A percentile compares a stretch with the other conserved stretches of the same genome.
Evolutionary conservation across 306 rosid genomes (phyloP).

Genomic region (Canavalia ensiformis): DNA sequence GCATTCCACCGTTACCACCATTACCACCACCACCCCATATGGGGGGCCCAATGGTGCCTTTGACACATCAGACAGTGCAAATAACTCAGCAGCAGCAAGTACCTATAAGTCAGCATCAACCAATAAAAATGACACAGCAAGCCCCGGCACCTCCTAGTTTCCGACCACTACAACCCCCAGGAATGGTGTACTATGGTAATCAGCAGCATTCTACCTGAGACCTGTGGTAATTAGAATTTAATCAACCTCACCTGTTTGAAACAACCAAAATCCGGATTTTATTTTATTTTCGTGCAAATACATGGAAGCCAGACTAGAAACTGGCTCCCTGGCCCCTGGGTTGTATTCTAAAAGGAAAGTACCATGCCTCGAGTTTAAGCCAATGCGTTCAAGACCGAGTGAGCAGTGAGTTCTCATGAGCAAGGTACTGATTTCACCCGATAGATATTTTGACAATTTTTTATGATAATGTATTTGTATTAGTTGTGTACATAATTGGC

Average conservation of each 20-base stretch:
- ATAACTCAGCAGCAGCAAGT: slow-evolving; percentile 61
- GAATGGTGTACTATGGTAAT: slow-evolving; percentile 74
- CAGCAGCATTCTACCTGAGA: slow-evolving; percentile 65
- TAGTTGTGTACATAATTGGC: slow-evolving; percentile 21
- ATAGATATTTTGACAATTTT: neutral
- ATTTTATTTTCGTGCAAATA: slow-evolving; percentile 12
- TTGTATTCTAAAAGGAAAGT: slow-evolving; percentile 4
- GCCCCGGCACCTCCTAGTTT: slow-evolving; percentile 67
- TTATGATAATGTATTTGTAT: slow-evolving; percentile 35
- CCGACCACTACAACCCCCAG: slow-evolving; percentile 72
- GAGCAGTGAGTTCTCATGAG: slow-evolving; percentile 1
- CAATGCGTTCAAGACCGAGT: neutral
- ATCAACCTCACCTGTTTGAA: slow-evolving; percentile 25
- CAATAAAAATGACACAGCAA: slow-evolving; percentile 57
- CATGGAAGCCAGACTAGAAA: neutral
- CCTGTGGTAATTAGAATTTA: slow-evolving; percentile 37
- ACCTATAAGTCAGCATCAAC: slow-evolving; percentile 37
- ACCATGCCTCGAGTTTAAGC: neutral
- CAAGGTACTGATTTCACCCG: slow-evolving; percentile 4
- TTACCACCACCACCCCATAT: slow-evolving; percentile 67
- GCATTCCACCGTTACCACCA: slow-evolving; percentile 65
- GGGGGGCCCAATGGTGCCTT: slow-evolving; percentile 65
- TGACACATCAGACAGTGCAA: slow-evolving; percentile 60
- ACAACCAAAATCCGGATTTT: slow-evolving; percentile 11
- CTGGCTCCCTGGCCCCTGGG: neutral